Conservation (phyloP, 2,329 filamentous ascomycete species). For the Helotiales sp. region DNA sequence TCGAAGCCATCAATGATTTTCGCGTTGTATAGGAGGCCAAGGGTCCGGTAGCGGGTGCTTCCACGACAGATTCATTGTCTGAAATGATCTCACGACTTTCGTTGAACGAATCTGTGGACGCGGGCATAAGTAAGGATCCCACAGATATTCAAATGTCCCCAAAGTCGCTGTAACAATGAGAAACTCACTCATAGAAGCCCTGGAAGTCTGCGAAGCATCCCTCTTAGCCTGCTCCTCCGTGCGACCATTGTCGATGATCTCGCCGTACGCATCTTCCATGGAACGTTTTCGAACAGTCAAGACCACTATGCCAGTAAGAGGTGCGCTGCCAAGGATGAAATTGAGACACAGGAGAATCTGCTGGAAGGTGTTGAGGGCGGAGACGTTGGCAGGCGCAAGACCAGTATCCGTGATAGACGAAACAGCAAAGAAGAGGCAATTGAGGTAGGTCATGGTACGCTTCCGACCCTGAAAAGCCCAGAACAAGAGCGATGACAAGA, state of each 20-base stretch:
- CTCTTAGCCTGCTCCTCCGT: background rate
- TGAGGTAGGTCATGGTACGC: slow-evolving; percentile 60
- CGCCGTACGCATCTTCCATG: slow-evolving; percentile 56
- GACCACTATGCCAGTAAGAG: slow-evolving; percentile 69
- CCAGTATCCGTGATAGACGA: slow-evolving; percentile 71
- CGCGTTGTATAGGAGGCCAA: background rate
- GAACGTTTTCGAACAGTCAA: slow-evolving; percentile 62
- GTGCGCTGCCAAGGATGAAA: slow-evolving; percentile 67
- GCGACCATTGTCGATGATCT: background rate
- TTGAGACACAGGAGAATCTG: slow-evolving; percentile 68
- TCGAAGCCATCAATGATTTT: background rate
- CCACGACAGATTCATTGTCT: background rate
- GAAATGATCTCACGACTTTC: background rate
- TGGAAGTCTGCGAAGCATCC: background rate
- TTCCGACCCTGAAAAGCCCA: slow-evolving; percentile 60
- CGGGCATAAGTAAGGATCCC: background rate
- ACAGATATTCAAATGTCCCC: no score
- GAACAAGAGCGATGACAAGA: slow-evolving; percentile 64
- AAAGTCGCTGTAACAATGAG: background rate
- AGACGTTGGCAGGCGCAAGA: slow-evolving; percentile 69
- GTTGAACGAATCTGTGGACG: background rate
- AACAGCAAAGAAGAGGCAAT: slow-evolving; percentile 68
- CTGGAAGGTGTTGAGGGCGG: slow-evolving; percentile 68
- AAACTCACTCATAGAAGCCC: background rate
- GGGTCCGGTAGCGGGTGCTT: background rate